phyloP scores from a whole-genome alignment of 305 asterid genomes.

The Rubia tinctorum region DNA sequence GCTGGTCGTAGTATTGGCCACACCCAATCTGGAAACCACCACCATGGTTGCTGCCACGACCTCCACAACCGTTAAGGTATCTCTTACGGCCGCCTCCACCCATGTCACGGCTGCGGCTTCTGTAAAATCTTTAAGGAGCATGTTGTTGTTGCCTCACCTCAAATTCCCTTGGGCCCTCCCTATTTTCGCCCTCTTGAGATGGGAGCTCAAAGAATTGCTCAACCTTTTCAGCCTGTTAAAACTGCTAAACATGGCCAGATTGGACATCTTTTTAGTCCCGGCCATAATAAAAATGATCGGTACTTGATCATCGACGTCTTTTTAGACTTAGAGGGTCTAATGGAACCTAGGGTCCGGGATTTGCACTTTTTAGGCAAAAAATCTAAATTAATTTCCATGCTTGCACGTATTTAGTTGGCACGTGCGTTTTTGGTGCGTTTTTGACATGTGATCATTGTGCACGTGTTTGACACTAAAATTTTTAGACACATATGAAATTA shows the following conservation, averaged over 20 bases:
- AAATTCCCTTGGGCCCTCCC: constrained; percentile 33
- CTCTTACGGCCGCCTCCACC: constrained; percentile 44
- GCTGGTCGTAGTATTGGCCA: constrained; percentile 52
- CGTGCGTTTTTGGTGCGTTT: no score
- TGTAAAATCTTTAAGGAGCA: constrained; percentile 34
- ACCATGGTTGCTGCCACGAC: constrained; percentile 53
- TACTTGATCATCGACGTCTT: no score
- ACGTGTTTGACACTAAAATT: no score
- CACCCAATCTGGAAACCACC: constrained; percentile 51
- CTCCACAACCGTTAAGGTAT: constrained; percentile 47
- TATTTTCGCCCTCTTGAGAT: constrained; percentile 31
- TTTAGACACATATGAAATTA: no score
- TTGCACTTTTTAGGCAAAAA: no score
- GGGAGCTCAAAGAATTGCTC: constrained; percentile 38
- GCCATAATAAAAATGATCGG: no score
- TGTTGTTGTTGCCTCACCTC: constrained; percentile 40
- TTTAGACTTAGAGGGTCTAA: no score
- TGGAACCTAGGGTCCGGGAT: no score
- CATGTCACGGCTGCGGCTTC: constrained; percentile 46
- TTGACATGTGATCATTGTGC: no score
- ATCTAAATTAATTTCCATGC: no score
- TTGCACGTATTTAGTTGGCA: no score
- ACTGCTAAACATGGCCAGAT: constrained; percentile 33
- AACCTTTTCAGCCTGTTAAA: constrained; percentile 37
- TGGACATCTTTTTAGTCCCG: no score